Evolutionary conservation across 148 eudicot genomes (phyloP).

Genomic region (Chenopodium formosanum): DNA sequence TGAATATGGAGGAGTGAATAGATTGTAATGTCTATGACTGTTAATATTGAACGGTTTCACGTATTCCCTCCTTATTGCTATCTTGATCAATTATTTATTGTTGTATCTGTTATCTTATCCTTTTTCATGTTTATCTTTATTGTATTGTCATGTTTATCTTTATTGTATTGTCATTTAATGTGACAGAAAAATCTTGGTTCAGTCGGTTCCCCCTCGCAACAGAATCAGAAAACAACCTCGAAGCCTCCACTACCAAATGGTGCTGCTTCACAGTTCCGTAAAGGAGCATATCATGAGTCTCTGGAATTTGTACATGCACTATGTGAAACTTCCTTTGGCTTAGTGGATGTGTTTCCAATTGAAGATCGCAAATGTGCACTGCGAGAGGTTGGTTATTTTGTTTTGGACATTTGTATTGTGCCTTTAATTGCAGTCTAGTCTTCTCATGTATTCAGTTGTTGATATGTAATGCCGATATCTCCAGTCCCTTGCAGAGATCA

Average conservation of each 20-base stretch:
- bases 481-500: constrained; percentile 94
- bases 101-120: neutral
- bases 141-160: neutral
- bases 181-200: constrained; percentile 71
- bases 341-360: constrained; percentile 88
- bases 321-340: constrained; percentile 95
- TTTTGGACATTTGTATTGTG: neutral
- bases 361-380: constrained; percentile 97
- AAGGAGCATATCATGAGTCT: constrained; percentile 93
- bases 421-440: neutral
- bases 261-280: constrained; percentile 72
- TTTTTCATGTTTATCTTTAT: constrained; percentile 4
- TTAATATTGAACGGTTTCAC: neutral
- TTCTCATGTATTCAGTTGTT: constrained; percentile 20
- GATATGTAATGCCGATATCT: constrained; percentile 34
- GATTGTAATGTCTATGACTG: neutral
- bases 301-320: constrained; percentile 88
- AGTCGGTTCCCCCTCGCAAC: constrained; percentile 40
- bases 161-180: constrained; percentile 12
- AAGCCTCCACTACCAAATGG: constrained; percentile 89
- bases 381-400: constrained; percentile 61
- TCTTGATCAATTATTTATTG: neutral
- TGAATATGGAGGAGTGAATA: neutral
- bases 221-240: constrained; percentile 49
- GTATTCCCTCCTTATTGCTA: neutral